Conservation (phyloP, 179 eudicot species). For the Patellifolia procumbens region DNA sequence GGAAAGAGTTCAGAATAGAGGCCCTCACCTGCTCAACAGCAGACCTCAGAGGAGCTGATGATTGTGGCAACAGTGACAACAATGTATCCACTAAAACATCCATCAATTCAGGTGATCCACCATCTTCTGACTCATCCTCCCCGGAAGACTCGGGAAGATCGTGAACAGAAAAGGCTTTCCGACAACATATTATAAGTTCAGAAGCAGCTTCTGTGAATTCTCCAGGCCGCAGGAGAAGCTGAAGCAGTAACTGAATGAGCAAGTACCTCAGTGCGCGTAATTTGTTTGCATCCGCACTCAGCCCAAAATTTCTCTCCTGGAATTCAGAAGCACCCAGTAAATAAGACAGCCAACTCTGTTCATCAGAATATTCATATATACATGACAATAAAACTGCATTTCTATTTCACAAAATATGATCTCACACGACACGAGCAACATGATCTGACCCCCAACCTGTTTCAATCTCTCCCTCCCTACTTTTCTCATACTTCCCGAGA, state of each 20-base stretch:
- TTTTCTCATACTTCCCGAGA: no score
- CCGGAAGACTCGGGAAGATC: conserved; percentile 65
- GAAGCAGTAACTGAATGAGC: conserved; percentile 87
- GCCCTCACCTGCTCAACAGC: conserved; percentile 80
- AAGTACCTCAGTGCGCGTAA: conserved; percentile 86
- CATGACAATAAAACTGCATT: neutral
- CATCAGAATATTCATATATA: neutral
- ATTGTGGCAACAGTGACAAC: conserved; percentile 83
- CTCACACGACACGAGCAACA: conserved; percentile 4
- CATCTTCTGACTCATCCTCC: conserved; percentile 72
- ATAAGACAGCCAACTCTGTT: neutral
- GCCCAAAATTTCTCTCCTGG: conserved; percentile 80
- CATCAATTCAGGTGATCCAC: conserved; percentile 65
- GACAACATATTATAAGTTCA: conserved; percentile 84
- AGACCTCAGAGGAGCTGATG: conserved; percentile 82
- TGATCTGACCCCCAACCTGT: neutral
- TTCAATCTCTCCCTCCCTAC: neutral
- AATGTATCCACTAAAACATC: conserved; percentile 92
- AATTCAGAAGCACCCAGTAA: conserved; percentile 11
- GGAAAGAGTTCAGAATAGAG: neutral
- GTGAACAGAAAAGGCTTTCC: conserved; percentile 60
- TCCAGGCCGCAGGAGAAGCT: conserved; percentile 75
- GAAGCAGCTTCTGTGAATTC: conserved; percentile 80
- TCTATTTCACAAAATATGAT: neutral
- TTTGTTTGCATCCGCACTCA: conserved; percentile 60